These are phyloP conservation scores for Claviceps pazoutovae DNA, from an alignment of 2,329 filamentous ascomycete genomes.

Conservation along the genomic window DNA sequence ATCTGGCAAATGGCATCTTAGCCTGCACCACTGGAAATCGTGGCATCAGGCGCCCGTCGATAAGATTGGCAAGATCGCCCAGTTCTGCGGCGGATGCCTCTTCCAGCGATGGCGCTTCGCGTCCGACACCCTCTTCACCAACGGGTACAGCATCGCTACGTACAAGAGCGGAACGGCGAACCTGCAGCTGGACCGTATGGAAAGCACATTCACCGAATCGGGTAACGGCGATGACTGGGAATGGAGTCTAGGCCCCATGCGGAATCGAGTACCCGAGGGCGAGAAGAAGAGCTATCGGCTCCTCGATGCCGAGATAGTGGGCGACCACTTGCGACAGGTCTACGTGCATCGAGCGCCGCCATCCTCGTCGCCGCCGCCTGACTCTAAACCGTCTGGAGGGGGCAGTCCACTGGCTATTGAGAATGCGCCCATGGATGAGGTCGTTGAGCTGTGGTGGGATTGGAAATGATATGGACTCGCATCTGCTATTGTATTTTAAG, in stretches of 20 bases:
- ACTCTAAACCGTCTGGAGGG: background rate
- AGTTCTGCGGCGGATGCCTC: slow-evolving; percentile 44
- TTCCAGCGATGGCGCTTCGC: slow-evolving; percentile 40
- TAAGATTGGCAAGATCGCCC: slow-evolving; percentile 8
- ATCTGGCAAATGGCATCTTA: slow-evolving; percentile 37
- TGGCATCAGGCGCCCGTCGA: slow-evolving; percentile 36
- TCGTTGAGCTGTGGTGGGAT: slow-evolving; percentile 35
- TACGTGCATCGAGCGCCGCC: slow-evolving; percentile 32
- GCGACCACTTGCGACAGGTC: slow-evolving; percentile 36
- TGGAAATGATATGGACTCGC: slow-evolving; percentile 3
- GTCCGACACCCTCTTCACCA: slow-evolving; percentile 36
- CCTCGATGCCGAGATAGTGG: slow-evolving; percentile 27
- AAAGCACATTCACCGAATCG: slow-evolving; percentile 30
- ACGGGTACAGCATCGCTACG: slow-evolving; percentile 42
- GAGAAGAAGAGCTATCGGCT: slow-evolving; percentile 40
- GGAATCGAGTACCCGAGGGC: slow-evolving; percentile 18
- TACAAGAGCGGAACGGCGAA: slow-evolving; percentile 28
- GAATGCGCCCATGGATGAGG: slow-evolving; percentile 25
- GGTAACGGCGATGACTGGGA: slow-evolving; percentile 33
- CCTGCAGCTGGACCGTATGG: slow-evolving; percentile 31
- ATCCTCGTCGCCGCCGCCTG: background rate
- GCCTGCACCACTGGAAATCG: slow-evolving; percentile 49
- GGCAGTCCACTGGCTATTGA: slow-evolving; percentile 15
- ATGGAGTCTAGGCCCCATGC: slow-evolving; percentile 39
- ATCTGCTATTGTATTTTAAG: background rate